phyloP scores from a whole-genome alignment of 805 yeast species.

The Candida sakaeoensis region DNA sequence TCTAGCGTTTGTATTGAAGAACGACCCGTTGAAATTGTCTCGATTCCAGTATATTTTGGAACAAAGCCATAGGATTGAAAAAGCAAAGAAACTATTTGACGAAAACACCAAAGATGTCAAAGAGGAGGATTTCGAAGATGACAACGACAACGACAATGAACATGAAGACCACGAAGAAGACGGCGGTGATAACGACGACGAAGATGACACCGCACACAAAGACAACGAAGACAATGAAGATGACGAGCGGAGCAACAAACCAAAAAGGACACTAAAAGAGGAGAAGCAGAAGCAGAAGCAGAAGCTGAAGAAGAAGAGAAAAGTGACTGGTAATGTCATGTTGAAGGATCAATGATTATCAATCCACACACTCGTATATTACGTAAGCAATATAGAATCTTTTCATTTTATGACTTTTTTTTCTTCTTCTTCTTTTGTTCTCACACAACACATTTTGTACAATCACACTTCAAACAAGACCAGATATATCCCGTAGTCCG shows the following conservation, averaged over 20 bases:
- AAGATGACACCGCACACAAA: neutral
- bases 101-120: conserved; percentile 21
- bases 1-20: conserved; percentile 36
- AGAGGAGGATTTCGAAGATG: conserved; percentile 12
- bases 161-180: conserved; percentile 16
- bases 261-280: neutral
- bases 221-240: neutral
- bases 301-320: conserved; percentile 22
- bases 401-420: neutral
- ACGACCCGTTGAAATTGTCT: conserved; percentile 41
- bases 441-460: no score
- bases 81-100: conserved; percentile 40
- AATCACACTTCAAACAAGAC: no score
- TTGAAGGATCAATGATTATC: conserved; percentile 1
- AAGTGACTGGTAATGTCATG: conserved; percentile 17
- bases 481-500: no score
- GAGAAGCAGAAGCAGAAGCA: conserved; percentile 11
- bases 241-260: neutral
- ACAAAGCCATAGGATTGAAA: conserved; percentile 33
- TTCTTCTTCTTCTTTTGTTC: neutral
- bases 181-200: conserved; percentile 11
- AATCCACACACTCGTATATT: neutral
- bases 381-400: neutral
- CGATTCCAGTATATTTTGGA: conserved; percentile 38
- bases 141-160: no score